Evolutionary conservation across 768 basidiomycete species (phyloP).

Genomic region (Tephrocybe sp.): DNA sequence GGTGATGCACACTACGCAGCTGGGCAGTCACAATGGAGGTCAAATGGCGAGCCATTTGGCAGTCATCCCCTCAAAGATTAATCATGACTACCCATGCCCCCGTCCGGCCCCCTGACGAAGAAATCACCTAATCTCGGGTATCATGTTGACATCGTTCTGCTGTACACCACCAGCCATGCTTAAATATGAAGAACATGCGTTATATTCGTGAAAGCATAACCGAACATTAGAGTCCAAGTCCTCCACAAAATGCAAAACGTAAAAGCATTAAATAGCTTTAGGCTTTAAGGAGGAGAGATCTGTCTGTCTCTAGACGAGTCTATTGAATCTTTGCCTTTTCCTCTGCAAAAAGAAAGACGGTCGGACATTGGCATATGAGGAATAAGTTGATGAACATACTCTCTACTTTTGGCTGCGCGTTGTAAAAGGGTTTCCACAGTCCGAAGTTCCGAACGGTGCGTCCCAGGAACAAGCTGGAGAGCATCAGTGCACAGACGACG

Average conservation of each 20-base stretch:
- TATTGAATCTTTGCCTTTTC: conserved; percentile 13
- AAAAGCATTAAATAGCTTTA: not conserved
- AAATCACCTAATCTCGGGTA: too few relatives aligned
- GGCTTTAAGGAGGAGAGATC: too few relatives aligned
- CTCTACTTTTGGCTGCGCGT: conserved; percentile 10
- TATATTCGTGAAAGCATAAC: not conserved
- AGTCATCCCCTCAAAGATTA: too few relatives aligned
- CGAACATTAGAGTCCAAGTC: not conserved
- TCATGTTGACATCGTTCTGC: too few relatives aligned
- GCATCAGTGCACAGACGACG: conserved; percentile 67
- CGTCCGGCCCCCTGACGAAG: too few relatives aligned
- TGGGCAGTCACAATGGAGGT: too few relatives aligned
- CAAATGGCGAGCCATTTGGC: too few relatives aligned
- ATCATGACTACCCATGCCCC: too few relatives aligned
- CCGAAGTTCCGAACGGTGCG: conserved; percentile 69
- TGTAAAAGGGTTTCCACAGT: conserved; percentile 23
- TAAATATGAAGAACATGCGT: not conserved
- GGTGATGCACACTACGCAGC: too few relatives aligned
- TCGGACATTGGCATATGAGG: not conserved
- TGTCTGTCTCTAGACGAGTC: not conserved
- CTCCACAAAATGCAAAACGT: too few relatives aligned
- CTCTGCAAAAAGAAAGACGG: not conserved
- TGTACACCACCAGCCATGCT: not conserved
- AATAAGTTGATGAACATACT: conserved; percentile 10
- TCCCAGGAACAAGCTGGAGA: conserved; percentile 59